Conservation (phyloP, 2,329 filamentous ascomycete species). For the Penicillium vulpinum region DNA sequence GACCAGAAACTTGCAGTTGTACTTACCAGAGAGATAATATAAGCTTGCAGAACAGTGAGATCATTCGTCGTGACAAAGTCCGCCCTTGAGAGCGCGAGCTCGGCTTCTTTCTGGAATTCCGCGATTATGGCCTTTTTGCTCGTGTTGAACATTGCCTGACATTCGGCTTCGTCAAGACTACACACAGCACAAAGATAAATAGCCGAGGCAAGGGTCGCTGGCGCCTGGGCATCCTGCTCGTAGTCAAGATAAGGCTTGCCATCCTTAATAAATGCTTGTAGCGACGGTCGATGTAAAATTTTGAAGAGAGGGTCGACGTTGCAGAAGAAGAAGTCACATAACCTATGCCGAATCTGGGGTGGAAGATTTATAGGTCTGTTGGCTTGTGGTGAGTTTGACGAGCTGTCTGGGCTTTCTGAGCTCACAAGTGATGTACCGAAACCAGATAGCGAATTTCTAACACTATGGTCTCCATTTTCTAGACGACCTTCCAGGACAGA, state of each 20-base stretch:
- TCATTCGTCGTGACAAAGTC: conserved; percentile 36
- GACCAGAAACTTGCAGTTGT: background rate
- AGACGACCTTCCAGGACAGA: conserved; percentile 22
- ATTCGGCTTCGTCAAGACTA: conserved; percentile 26
- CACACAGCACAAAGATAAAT: conserved; percentile 31
- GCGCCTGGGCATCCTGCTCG: conserved; percentile 26
- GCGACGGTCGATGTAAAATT: conserved; percentile 32
- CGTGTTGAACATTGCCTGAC: conserved; percentile 20
- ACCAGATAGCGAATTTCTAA: conserved; percentile 2
- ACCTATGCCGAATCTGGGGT: conserved; percentile 14
- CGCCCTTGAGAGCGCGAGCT: conserved; percentile 25
- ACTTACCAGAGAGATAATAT: conserved; percentile 32
- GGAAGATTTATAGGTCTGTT: conserved; percentile 7
- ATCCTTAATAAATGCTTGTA: conserved; percentile 27
- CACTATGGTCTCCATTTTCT: conserved; percentile 14
- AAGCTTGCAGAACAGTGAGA: conserved; percentile 35
- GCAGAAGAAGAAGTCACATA: conserved; percentile 29
- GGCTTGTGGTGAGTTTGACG: conserved; percentile 10
- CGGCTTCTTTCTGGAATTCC: conserved; percentile 26
- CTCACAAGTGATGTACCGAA: conserved; percentile 17
- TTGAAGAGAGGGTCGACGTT: conserved; percentile 37
- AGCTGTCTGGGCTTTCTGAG: conserved; percentile 19
- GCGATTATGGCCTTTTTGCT: conserved; percentile 21
- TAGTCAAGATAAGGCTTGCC: conserved; percentile 34
- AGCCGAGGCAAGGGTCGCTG: conserved; percentile 26